phyloP scores from a whole-genome alignment of 805 yeast genomes.

The Nakazawaea ishiwadae region DNA sequence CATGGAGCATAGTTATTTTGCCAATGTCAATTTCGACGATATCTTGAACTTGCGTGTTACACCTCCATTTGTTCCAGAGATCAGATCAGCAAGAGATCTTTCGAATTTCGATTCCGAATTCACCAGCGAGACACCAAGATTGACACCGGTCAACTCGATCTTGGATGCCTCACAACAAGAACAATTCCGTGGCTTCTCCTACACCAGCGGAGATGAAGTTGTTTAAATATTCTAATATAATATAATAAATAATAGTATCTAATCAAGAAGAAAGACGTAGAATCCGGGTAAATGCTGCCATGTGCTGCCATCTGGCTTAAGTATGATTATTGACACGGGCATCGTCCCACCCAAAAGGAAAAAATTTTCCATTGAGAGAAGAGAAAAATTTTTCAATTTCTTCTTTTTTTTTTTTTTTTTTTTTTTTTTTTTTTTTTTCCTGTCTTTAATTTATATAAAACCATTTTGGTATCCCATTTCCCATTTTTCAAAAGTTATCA shows the following conservation, averaged over 20 bases:
- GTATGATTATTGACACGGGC: not conserved
- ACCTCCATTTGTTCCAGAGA: slow-evolving; percentile 89
- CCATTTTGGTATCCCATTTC: slow-evolving; percentile 3
- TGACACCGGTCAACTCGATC: slow-evolving; percentile 90
- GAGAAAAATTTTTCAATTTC: not conserved
- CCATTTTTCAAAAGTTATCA: not conserved
- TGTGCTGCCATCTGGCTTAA: too few species aligned
- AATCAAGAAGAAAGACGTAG: too few species aligned
- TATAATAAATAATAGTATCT: too few species aligned
- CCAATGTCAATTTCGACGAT: slow-evolving; percentile 86
- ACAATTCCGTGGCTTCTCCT: slow-evolving; percentile 95
- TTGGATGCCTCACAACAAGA: slow-evolving; percentile 88
- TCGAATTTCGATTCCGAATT: slow-evolving; percentile 93
- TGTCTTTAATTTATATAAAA: slow-evolving; percentile 1
- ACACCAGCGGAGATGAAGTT: slow-evolving; percentile 54
- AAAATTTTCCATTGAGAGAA: too few species aligned
- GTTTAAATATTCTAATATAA: not conserved
- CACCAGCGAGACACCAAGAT: slow-evolving; percentile 88
- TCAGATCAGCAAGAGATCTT: slow-evolving; percentile 84
- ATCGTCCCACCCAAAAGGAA: not conserved
- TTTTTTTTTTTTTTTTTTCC: not conserved
- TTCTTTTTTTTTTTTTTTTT: not conserved
- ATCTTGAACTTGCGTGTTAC: slow-evolving; percentile 63
- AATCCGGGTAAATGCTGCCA: slow-evolving; percentile 2
- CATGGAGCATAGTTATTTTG: slow-evolving; percentile 93